Base-by-base conservation (phyloP, 495 filamentous ascomycete genomes). In the Thozetella sp. region DNA sequence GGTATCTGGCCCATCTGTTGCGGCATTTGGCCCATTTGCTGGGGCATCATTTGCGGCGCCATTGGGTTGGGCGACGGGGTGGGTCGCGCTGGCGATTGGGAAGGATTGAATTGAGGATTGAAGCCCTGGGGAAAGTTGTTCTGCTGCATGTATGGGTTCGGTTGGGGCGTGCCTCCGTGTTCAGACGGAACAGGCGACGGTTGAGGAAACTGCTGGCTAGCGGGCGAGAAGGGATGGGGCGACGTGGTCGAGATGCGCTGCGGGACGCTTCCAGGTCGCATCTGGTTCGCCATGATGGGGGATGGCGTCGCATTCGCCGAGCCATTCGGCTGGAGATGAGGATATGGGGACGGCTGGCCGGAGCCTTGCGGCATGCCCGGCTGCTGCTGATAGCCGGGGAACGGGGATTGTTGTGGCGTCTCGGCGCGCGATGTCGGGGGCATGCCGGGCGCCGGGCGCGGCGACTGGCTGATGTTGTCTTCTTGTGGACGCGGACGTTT, bases 181-280 rank as follows among this genome's bases (percentile, higher is more conserved):
- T 94, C 92, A 15, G 88, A 86, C 24, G 89, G 86, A 15, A 91
- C 81, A 3, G 93, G 91, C 3, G 93, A 93, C 65, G 90, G 84
- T 58, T 96, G 92, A 2, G 85, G 76, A 64, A 93, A 91, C 56
- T 89, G 86, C 64, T 90, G 89, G 30, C 85, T 84, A 25, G 88
- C 88, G 20, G 92, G 91, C 1, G 93, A 93, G 74, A 96, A 97
- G 0, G 93, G 93, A 69, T 92, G 92, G 2, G 94, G 94, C 17
- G 94, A 97, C 27, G 92, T 87, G 24, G 95, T 97, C 59, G 92
- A 88, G 72, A 97, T 89, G 56, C 93, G 79, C 74, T 93, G 91
- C 15, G 89, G 90, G 34, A 87, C 84, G 65, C 77, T 84, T 11
- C 82, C 80, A 22, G 83, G 81, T 55, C 83, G 82, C 65, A 84